Evolutionary conservation across 192 early-diverging fungal genomes (phyloP), one percentile per base, ranked within the genome.

Genomic region (Rhizophagus clarus): DNA sequence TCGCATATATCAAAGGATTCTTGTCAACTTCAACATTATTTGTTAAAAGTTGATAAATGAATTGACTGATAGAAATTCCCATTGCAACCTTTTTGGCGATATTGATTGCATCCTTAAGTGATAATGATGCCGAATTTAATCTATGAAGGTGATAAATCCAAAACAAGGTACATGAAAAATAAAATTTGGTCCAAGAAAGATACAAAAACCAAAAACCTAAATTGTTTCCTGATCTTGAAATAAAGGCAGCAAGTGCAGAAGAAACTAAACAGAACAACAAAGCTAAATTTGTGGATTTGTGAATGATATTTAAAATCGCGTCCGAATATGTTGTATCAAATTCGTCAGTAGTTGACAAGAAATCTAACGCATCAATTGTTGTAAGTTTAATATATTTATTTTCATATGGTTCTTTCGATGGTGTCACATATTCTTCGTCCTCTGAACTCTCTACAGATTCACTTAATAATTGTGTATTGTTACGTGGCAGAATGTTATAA

Each of bases 361-460:
- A 77, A 28, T 77, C 75, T 26, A 77, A 47, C 1, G 62, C 62
- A 31, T 32, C 17, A 34, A 66, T 66, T 15, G 61, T 66, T 11
- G 75, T 20, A 42, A 77, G 40, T 66, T 77, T 49, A 10, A 77
- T 67, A 20, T 77, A 77, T 77, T 66, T 77, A 12, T 37, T 12
- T 47, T 77, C 75, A 66, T 77, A 77, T 29, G 75, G 62, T 40
- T 77, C 75, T 45, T 66, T 62, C 3, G 28, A 11, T 6, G 40
- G 31, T 17, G 17, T 29, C 15, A 51, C 75, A 24, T 15, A 77
- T 22, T 66, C 62, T 66, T 77, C 75, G 42, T 66, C 62, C 42
- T 72, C 71, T 8, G 68, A 70, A 42, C 68, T 70, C n/a, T 70
- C 68, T n/a, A 40, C 42, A n/a, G n/a, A 67, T 45, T 45, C 42